Conservation (phyloP, 208 protist species). For the Acanthamoeba lenticulata region DNA sequence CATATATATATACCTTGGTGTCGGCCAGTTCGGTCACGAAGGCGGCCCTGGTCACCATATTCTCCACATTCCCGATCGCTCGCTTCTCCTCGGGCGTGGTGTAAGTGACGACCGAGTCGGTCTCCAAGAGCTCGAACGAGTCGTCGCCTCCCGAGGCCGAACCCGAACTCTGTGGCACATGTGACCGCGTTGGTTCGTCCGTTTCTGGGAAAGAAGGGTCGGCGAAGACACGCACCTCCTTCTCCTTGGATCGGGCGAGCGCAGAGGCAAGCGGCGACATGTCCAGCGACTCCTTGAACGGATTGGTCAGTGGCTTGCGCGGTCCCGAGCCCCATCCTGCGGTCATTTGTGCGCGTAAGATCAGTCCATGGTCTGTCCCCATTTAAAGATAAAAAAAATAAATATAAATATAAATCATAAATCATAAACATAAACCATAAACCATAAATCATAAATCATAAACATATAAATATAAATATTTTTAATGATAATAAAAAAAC, state of each 20-base stretch:
- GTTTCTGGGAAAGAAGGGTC: too few relatives aligned
- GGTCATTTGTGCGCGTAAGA: too few relatives aligned
- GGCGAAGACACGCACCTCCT: too few relatives aligned
- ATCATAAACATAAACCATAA: not conserved
- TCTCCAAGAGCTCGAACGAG: slow-evolving; percentile 12
- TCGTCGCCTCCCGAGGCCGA: not conserved
- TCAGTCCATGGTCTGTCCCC: too few relatives aligned
- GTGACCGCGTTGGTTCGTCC: too few relatives aligned
- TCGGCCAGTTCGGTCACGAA: slow-evolving; percentile 6
- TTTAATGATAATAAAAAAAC: not conserved
- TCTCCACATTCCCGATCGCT: not conserved
- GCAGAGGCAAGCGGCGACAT: not conserved
- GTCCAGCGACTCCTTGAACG: slow-evolving; percentile 41
- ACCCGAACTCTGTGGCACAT: not conserved
- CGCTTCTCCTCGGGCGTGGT: not conserved
- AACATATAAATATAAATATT: not conserved
- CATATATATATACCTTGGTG: not conserved
- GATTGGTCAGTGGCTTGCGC: slow-evolving; percentile 29
- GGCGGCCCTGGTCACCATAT: not conserved
- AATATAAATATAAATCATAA: too few relatives aligned
- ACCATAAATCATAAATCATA: too few relatives aligned
- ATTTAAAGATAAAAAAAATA: not conserved
- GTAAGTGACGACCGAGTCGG: not conserved
- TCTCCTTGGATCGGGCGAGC: not conserved
- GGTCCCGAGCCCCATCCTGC: slow-evolving; percentile 30